Base-by-base conservation (phyloP, 495 filamentous ascomycete species). In the Penicillium mononematosum region DNA sequence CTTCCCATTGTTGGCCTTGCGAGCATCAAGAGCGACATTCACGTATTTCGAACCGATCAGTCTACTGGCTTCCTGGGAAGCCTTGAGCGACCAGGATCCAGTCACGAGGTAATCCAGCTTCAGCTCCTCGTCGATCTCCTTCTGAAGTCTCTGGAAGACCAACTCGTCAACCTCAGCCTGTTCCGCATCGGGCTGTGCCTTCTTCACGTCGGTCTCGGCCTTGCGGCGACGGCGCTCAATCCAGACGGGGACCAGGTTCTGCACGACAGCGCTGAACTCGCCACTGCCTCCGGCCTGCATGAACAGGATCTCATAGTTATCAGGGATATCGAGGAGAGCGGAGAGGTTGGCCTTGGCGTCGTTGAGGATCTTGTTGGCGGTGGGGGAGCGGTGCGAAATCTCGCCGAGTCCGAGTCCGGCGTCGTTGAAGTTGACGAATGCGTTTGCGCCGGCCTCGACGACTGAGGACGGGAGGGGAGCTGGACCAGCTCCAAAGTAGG, bases 91-190 rank as follows among this genome's bases (percentile, higher is more conserved):
- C 93, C 94, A 96, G n/a, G 70, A 73, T 56, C 93, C 92, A 38
- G 94, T 96, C 36, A 96, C 88, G 17, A 96, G 77, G 70, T 98
- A 98, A 70, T 96, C 94, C 19, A 94, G 70, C 69, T 85, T 86
- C 67, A 96, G 68, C 39, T 88, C 83, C 39, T 83, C 70, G 46
- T 85, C 76, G 1, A 91, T 77, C 45, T 85, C 83, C 62, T 81
- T 81, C 58, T 78, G 77, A 49, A 95, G 76, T 50, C 78, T 74
- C 53, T 81, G 76, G 58, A 67, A 65, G 7, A 89, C 62, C 17
- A 90, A 71, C 42, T 81, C 80, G 22, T 80, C 82, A 51, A 75
- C 58, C 25, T 70, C 62, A 5, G 69, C 53, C 49, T 75, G 73
- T 14, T 72, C 71, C 7, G 58, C 59, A 39, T 49, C 52, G 14